A percentile compares a stretch with the other conserved stretches of the same genome.
Evolutionary conservation across 2,329 filamentous ascomycete species (phyloP).

Genomic region (Leptodontidium sp.): DNA sequence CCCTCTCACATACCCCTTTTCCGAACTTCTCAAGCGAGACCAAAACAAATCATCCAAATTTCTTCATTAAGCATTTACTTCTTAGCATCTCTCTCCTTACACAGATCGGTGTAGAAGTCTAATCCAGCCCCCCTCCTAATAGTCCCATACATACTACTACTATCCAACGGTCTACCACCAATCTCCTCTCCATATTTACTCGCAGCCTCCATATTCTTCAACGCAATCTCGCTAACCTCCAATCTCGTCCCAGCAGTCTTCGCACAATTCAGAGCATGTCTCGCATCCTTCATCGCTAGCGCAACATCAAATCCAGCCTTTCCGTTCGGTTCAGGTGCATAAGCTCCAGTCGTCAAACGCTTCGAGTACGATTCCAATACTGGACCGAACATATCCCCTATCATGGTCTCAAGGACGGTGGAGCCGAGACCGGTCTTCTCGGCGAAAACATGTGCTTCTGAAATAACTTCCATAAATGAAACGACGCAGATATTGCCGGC

Average conservation of each 20-base stretch:
- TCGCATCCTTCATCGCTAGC: no score
- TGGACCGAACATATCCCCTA: constrained; percentile 20
- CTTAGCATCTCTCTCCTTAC: constrained; percentile 6
- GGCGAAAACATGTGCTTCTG: background rate
- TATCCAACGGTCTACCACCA: constrained; percentile 51
- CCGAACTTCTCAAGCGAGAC: constrained; percentile 6
- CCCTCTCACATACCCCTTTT: background rate
- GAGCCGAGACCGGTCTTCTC: constrained; percentile 18
- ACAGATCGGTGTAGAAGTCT: constrained; percentile 45
- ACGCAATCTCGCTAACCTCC: constrained; percentile 24
- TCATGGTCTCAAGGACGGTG: constrained; percentile 16
- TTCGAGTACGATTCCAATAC: constrained; percentile 19
- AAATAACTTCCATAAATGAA: no score
- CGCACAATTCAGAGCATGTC: no score
- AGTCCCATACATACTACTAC: constrained; percentile 59
- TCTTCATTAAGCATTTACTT: background rate
- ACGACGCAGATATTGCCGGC: no score
- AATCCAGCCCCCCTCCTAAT: constrained; percentile 54
- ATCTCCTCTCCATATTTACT: constrained; percentile 47
- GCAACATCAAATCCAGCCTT: no score
- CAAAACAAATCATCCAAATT: background rate
- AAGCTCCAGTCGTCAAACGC: constrained; percentile 12
- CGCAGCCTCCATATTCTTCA: constrained; percentile 55
- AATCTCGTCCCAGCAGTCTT: no score
- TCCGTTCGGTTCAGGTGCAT: constrained; percentile 23